These are phyloP conservation scores for Teunomyces panamensis DNA, from an alignment of 805 yeast species.

Conservation along the genomic window DNA sequence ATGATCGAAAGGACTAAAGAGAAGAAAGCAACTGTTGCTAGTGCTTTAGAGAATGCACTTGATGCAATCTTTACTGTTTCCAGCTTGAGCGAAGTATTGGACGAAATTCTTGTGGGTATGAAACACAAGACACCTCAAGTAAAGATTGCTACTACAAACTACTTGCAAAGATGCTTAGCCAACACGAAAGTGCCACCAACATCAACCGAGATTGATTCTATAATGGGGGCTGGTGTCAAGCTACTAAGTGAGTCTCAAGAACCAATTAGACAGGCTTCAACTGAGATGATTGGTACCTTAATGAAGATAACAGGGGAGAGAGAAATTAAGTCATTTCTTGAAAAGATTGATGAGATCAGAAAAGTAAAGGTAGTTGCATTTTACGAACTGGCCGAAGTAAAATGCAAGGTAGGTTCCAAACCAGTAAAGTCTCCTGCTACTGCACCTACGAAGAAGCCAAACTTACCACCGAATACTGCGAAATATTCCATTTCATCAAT, in stretches of 20 bases:
- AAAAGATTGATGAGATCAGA: slow-evolving; percentile 74
- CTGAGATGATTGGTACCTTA: slow-evolving; percentile 74
- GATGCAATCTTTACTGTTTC: slow-evolving; percentile 58
- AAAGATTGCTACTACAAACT: slow-evolving; percentile 66
- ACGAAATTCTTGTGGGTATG: slow-evolving; percentile 57
- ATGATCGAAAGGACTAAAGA: slow-evolving; percentile 83
- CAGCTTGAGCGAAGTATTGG: slow-evolving; percentile 54
- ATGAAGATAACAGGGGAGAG: slow-evolving; percentile 82
- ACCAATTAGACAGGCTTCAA: slow-evolving; percentile 74
- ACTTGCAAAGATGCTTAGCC: slow-evolving; percentile 60
- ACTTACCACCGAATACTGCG: slow-evolving; percentile 9
- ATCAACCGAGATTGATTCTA: slow-evolving; percentile 50
- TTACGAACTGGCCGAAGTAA: slow-evolving; percentile 54
- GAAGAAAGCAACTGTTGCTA: slow-evolving; percentile 74
- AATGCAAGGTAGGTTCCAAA: slow-evolving; percentile 27
- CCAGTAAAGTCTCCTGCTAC: slow-evolving; percentile 11
- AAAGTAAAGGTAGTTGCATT: slow-evolving; percentile 62
- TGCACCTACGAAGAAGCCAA: slow-evolving; percentile 10
- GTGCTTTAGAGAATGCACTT: slow-evolving; percentile 63
- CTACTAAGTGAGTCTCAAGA: slow-evolving; percentile 81
- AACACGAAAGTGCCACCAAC: slow-evolving; percentile 49
- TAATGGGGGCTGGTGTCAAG: slow-evolving; percentile 56
- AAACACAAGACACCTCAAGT: slow-evolving; percentile 82
- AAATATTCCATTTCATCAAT: slow-evolving; percentile 31
- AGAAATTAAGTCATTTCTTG: slow-evolving; percentile 56